These are phyloP conservation scores for Cyathus striatus DNA, from an alignment of 768 basidiomycete species.

Conservation along the genomic window DNA sequence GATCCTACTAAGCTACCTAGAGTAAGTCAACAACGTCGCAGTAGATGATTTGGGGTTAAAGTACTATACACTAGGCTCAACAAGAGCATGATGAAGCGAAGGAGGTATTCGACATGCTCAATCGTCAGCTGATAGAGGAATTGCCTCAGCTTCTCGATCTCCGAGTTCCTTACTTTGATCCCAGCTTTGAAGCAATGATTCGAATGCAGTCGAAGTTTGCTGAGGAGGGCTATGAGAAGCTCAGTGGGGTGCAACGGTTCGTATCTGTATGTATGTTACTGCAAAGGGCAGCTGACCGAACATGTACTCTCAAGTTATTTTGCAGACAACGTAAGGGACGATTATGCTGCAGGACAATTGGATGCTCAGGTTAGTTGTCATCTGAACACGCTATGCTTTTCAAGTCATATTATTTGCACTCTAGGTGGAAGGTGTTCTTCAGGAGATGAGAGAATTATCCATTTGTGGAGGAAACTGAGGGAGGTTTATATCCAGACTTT, in stretches of 20 bases:
- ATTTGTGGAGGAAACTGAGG: slow-evolving; percentile 73
- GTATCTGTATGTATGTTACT: slow-evolving; percentile 9
- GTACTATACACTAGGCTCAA: slow-evolving; percentile 61
- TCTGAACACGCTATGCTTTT: no score
- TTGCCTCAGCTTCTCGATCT: slow-evolving; percentile 91
- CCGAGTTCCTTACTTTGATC: slow-evolving; percentile 96
- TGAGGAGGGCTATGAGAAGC: slow-evolving; percentile 96
- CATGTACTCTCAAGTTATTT: slow-evolving; percentile 67
- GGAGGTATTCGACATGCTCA: slow-evolving; percentile 90
- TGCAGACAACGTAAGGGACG: slow-evolving; percentile 84
- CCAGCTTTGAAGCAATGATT: slow-evolving; percentile 98
- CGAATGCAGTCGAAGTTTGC: slow-evolving; percentile 97
- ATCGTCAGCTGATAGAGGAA: slow-evolving; percentile 87
- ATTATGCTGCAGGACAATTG: slow-evolving; percentile 94
- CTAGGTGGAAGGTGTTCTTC: slow-evolving; percentile 92
- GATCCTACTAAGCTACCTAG: slow-evolving; percentile 88
- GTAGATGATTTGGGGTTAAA: no score
- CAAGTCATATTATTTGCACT: slow-evolving; percentile 4
- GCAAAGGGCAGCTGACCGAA: neutral
- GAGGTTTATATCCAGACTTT: neutral
- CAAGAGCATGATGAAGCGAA: slow-evolving; percentile 94
- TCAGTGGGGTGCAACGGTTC: slow-evolving; percentile 88
- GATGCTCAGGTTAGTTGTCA: slow-evolving; percentile 77
- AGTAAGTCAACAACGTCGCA: slow-evolving; percentile 37
- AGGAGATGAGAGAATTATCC: slow-evolving; percentile 93